These are phyloP conservation scores for Claviceps maximensis DNA, from an alignment of 2,329 filamentous ascomycete genomes.

Conservation along the genomic window DNA sequence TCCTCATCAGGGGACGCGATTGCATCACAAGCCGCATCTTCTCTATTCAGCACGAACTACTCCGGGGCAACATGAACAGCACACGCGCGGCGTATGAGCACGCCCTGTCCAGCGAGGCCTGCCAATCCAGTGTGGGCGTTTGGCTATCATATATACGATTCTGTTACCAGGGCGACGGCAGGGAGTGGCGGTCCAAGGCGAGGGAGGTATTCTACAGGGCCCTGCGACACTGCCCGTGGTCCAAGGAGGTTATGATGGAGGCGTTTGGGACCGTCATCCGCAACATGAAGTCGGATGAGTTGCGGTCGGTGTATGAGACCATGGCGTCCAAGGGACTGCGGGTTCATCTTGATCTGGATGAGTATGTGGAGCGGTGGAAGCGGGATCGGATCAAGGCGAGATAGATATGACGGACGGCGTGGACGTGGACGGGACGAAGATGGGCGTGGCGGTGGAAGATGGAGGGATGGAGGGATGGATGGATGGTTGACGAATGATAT, in stretches of 20 bases:
- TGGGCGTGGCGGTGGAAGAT: neutral
- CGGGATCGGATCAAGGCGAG: slow-evolving; percentile 6
- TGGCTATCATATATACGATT: slow-evolving; percentile 40
- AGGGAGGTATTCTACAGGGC: slow-evolving; percentile 37
- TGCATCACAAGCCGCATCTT: slow-evolving; percentile 32
- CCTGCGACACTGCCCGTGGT: slow-evolving; percentile 34
- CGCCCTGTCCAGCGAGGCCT: slow-evolving; percentile 29
- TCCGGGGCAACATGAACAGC: slow-evolving; percentile 34
- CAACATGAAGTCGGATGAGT: slow-evolving; percentile 33
- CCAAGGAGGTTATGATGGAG: slow-evolving; percentile 37
- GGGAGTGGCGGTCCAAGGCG: slow-evolving; percentile 25
- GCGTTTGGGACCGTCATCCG: slow-evolving; percentile 32
- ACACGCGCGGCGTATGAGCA: slow-evolving; percentile 38
- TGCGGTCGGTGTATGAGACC: slow-evolving; percentile 33
- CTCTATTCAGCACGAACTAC: slow-evolving; percentile 37
- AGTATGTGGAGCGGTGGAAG: slow-evolving; percentile 26
- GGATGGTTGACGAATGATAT: neutral
- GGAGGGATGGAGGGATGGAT: neutral
- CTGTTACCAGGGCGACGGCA: slow-evolving; percentile 19
- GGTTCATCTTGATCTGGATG: slow-evolving; percentile 38
- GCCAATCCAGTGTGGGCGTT: slow-evolving; percentile 27
- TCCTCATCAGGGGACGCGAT: slow-evolving; percentile 28
- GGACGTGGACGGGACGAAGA: neutral
- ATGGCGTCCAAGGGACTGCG: slow-evolving; percentile 36
- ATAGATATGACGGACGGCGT: neutral